These are phyloP conservation scores for Penicillium mononematosum DNA, from an alignment of 495 filamentous ascomycete species.

Conservation along the genomic window DNA sequence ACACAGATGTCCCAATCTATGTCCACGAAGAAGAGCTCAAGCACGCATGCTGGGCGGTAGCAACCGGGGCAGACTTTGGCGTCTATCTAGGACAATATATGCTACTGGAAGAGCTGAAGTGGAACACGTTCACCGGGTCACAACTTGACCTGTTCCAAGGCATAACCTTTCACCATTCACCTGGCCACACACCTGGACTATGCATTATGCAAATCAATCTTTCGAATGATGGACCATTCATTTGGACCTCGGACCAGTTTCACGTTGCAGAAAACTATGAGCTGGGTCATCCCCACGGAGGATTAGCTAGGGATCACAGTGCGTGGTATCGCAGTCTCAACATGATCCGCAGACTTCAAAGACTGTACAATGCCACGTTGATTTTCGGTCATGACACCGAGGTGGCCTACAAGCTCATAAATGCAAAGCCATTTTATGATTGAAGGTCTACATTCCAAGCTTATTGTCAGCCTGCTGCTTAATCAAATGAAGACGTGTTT, in stretches of 20 bases:
- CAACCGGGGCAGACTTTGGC: conserved; percentile 42
- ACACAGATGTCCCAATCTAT: conserved; percentile 51
- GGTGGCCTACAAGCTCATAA: conserved; percentile 16
- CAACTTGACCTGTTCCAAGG: conserved; percentile 38
- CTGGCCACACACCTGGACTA: conserved; percentile 43
- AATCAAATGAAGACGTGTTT: not conserved
- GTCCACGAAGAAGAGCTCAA: conserved; percentile 53
- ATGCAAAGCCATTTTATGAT: conserved; percentile 24
- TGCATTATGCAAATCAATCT: conserved; percentile 43
- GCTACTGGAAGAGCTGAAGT: conserved; percentile 30
- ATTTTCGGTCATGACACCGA: conserved; percentile 42
- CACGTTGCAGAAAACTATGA: conserved; percentile 43
- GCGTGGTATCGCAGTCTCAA: conserved; percentile 43
- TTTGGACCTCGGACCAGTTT: conserved; percentile 47
- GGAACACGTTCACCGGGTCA: conserved; percentile 35
- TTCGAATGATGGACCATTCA: conserved; percentile 38
- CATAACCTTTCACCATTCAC: conserved; percentile 37
- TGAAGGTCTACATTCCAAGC: conserved; percentile 1
- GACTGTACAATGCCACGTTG: conserved; percentile 36
- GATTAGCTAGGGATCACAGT: conserved; percentile 43
- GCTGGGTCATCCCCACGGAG: conserved; percentile 39
- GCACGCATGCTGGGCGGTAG: conserved; percentile 48
- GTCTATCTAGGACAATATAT: conserved; percentile 47
- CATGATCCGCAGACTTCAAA: conserved; percentile 37
- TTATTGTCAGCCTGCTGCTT: not conserved